Base-by-base conservation (phyloP, 176 grass and related monocot genomes). In the Luzula sylvatica region DNA sequence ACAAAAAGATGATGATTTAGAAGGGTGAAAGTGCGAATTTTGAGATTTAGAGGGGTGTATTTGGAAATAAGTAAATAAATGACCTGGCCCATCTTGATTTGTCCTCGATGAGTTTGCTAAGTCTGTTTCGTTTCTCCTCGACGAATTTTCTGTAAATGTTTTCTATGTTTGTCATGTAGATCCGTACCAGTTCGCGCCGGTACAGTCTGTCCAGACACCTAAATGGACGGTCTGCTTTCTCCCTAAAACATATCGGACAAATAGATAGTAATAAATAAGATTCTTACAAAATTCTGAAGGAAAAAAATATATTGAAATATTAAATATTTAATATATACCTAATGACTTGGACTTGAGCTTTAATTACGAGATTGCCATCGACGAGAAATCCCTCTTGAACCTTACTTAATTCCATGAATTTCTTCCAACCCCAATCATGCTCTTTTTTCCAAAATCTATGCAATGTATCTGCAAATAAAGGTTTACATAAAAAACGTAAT, bases 381-480 rank as follows among this genome's bases (percentile, higher is more conserved):
- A 73, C 81, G 61, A 90, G 73, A 83, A 98, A 98, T 59, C 85
- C 85, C 74, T 98, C 92, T 55, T 90, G 68, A 15, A 95, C 73
- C 70, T 95, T 95, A 43, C 85, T 86, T 51, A 98, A 46, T 58
- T 98, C 92, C 92, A 98, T 98, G 62, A 98, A 98, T 28, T 98
- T 98, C 79, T 98, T 98, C 92, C 92, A 98, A 40, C 92, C 92
- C 92, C 92, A 98, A 72, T 98, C 92, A 77, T 98, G 92, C 65
- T 98, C 92, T 59, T 98, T 98, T 72, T 98, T 98, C 92, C 92
- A 98, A 51, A 98, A 98, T 18, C 86, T 77, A 68, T 98, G 92
- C 56, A 90, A 74, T 60, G 92, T 98, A 83, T 98, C 92, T 98
- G 68, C 71, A 87, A 65, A 86, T 29, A 58, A 51, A 60, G 40